Evolutionary conservation across 176 grass and related monocot species (phyloP).

Genomic region (Juncus inflexus): DNA sequence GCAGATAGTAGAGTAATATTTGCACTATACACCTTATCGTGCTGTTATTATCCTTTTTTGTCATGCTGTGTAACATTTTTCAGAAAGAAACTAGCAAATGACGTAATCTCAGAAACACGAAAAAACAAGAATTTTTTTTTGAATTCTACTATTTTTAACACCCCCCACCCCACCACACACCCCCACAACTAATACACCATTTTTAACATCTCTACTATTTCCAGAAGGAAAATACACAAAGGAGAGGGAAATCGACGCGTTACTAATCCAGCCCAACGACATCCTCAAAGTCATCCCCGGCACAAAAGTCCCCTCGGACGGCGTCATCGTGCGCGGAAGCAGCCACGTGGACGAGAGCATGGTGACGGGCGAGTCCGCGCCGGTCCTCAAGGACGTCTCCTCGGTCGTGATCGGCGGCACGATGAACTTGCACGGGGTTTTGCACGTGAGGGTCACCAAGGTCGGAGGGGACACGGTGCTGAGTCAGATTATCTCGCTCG

Average conservation of each 20-base stretch:
- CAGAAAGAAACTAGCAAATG: too few relatives aligned
- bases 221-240: slow-evolving; percentile 56
- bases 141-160: too few relatives aligned
- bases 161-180: too few relatives aligned
- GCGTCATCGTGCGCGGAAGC: slow-evolving; percentile 72
- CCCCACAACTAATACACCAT: too few relatives aligned
- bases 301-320: slow-evolving; percentile 89
- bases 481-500: slow-evolving; percentile 97
- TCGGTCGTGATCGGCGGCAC: slow-evolving; percentile 80
- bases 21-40: too few relatives aligned
- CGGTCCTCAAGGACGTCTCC: slow-evolving; percentile 70
- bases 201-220: slow-evolving; percentile 23
- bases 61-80: too few relatives aligned
- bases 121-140: too few relatives aligned
- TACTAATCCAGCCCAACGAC: slow-evolving; percentile 89
- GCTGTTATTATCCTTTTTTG: too few relatives aligned
- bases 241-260: slow-evolving; percentile 91
- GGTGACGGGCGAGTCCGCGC: slow-evolving; percentile 94
- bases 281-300: slow-evolving; percentile 92
- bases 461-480: slow-evolving; percentile 87
- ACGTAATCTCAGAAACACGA: too few relatives aligned
- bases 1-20: too few relatives aligned
- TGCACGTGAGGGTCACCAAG: slow-evolving; percentile 92
- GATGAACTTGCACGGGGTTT: slow-evolving; percentile 84
- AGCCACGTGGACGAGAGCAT: slow-evolving; percentile 98